Percentiles rank a stretch among this genome's conserved stretches.
phyloP scores from a whole-genome alignment of 2,329 filamentous ascomycete species.

The Claviceps paspali region DNA sequence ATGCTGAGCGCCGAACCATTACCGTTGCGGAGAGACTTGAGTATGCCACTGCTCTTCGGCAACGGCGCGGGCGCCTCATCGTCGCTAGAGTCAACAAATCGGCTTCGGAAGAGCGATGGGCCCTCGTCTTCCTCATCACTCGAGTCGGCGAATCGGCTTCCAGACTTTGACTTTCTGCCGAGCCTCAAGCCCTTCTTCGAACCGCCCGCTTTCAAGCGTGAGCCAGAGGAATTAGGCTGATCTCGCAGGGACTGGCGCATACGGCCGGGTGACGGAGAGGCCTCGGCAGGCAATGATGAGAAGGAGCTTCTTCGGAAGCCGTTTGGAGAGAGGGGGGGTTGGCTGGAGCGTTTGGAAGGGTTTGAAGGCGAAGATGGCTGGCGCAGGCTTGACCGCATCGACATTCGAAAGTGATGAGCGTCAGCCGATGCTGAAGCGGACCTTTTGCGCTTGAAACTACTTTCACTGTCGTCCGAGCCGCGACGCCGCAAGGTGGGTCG shows the following conservation, averaged over 20 bases:
- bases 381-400: conserved; percentile 42
- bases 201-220: conserved; percentile 22
- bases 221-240: conserved; percentile 16
- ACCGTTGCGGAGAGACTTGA: conserved; percentile 16
- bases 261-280: conserved; percentile 15
- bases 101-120: conserved; percentile 31
- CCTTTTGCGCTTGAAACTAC: conserved; percentile 62
- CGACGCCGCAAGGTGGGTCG: conserved; percentile 31
- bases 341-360: conserved; percentile 45
- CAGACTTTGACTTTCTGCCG: conserved; percentile 22
- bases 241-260: conserved; percentile 33
- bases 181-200: conserved; percentile 26
- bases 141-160: conserved; percentile 44
- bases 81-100: conserved; percentile 33
- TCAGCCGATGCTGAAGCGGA: conserved; percentile 23
- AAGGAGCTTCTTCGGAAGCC: conserved; percentile 30
- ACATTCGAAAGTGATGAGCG: conserved; percentile 50
- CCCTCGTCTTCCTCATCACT: conserved; percentile 39
- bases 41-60: conserved; percentile 18
- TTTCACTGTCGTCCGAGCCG: conserved; percentile 55
- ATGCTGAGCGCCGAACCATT: conserved; percentile 4
- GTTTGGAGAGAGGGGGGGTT: conserved; percentile 55
- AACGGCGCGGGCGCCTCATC: conserved; percentile 8
- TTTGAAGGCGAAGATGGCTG: conserved; percentile 16
- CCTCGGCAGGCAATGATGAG: conserved; percentile 22